These are phyloP conservation scores for Cladosporium sp. DNA, from an alignment of 2,329 filamentous ascomycete species.

Conservation along the genomic window DNA sequence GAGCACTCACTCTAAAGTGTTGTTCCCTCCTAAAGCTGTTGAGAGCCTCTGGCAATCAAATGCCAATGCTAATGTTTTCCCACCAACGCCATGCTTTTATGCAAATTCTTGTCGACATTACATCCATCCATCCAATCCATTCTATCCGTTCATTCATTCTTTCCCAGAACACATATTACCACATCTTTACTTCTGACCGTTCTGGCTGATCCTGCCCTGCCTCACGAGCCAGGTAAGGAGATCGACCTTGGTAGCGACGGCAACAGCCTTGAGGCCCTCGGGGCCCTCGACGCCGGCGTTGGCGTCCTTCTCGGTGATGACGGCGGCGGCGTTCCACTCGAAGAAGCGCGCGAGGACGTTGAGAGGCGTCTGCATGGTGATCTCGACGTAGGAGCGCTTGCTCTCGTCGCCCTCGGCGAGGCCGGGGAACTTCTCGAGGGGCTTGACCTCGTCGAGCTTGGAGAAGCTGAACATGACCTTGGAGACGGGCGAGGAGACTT, in stretches of 20 bases:
- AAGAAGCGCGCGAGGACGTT: constrained; percentile 86
- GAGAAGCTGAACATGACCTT: constrained; percentile 98
- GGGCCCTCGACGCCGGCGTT: constrained; percentile 40
- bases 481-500: constrained; percentile 70
- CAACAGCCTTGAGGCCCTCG: constrained; percentile 68
- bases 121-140: background rate
- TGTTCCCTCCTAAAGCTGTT: constrained; percentile 1
- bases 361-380: constrained; percentile 86
- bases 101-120: constrained; percentile 7
- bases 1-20: background rate
- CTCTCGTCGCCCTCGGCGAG: constrained; percentile 45
- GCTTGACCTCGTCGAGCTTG: constrained; percentile 83
- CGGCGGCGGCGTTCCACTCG: constrained; percentile 95
- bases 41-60: constrained; percentile 11
- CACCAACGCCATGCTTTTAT: constrained; percentile 19
- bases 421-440: constrained; percentile 71
- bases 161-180: background rate
- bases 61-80: background rate
- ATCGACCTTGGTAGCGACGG: constrained; percentile 95
- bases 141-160: background rate
- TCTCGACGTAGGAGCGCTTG: constrained; percentile 80
- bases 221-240: constrained; percentile 89
- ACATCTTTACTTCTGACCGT: constrained; percentile 8
- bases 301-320: constrained; percentile 78
- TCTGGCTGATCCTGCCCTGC: constrained; percentile 43